Evolutionary conservation across 2,329 filamentous ascomycete species (phyloP), one percentile per base, ranked within the genome.

Genomic region (Purpureocillium lavendulum): DNA sequence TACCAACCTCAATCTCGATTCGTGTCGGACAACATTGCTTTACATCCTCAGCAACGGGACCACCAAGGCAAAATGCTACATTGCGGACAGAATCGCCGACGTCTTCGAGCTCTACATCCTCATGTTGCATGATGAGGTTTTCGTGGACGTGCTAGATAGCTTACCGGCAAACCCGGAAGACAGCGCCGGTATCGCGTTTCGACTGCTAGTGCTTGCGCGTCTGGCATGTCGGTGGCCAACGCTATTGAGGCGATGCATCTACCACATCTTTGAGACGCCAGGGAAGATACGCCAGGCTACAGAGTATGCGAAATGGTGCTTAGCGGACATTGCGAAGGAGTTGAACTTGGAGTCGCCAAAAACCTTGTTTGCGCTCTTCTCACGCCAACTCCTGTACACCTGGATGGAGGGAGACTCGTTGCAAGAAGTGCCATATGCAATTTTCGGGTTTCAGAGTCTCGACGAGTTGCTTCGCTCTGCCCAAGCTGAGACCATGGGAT

Each of bases 211-310:
- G 8, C 66, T 97, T 10, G 77, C 84, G 2, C 79, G 80, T 40
- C 66, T 98, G 42, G 92, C 85, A 17, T 85, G 87, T 24, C 66
- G 70, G 37, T 97, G 90, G 86, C 81, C 87, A 43, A 94, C 89
- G 1, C 70, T 97, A 15, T 71, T 96, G 33, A 82, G 89, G 38
- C 80, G 84, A 47, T 88, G 87, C 48, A 84, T 94, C 14, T 98
- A 96, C 57, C 84, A 92, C 58, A 88, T 97, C 16, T 95, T 97
- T 50, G 92, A 97, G 58, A 87, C 84, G 0, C 85, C 89, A 2
- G 87, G 84, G 2, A 79, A 80, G 41, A 77, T 94, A 12, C 62
- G 73, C 3, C 62, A 66, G 10, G 83, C 84, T 7, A 69, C 72
- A 15, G 65, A 70, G 15, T 84, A 96, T 61, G 89, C 90, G 1